Percentiles rank a stretch among this genome's conserved stretches.
Evolutionary conservation across 768 basidiomycete species (phyloP).

Genomic region (Lentinus tigrinus): DNA sequence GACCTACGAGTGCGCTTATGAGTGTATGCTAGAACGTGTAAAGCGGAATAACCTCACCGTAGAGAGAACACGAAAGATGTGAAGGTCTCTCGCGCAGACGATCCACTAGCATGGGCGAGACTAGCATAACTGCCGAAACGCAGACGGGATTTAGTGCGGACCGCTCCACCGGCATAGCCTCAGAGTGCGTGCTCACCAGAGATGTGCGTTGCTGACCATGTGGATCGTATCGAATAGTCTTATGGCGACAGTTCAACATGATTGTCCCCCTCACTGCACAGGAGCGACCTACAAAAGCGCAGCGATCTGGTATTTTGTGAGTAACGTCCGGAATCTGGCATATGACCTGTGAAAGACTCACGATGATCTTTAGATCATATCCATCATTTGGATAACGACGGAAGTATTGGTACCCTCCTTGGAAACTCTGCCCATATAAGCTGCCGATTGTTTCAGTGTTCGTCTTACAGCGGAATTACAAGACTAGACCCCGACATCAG

Average conservation of each 20-base stretch:
- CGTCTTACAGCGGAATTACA: background rate
- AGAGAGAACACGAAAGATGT: too few species aligned
- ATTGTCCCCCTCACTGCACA: background rate
- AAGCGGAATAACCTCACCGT: too few species aligned
- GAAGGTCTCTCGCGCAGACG: too few species aligned
- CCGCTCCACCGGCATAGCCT: background rate
- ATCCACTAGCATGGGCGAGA: background rate
- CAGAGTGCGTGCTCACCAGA: background rate
- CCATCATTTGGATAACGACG: background rate
- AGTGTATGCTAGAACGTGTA: too few species aligned
- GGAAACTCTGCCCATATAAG: background rate
- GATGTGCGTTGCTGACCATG: background rate
- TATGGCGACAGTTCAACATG: background rate
- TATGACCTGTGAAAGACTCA: too few species aligned
- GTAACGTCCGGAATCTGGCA: background rate
- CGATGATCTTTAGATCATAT: background rate
- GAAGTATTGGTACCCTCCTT: background rate
- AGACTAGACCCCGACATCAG: background rate
- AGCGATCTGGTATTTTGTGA: background rate
- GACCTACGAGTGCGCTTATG: too few species aligned
- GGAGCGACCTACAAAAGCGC: background rate
- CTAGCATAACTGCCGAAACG: background rate
- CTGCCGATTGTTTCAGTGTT: background rate
- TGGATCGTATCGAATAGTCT: background rate
- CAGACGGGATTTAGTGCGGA: background rate